phyloP scores from a whole-genome alignment of 495 filamentous ascomycete species.

The Glonium stellatum region DNA sequence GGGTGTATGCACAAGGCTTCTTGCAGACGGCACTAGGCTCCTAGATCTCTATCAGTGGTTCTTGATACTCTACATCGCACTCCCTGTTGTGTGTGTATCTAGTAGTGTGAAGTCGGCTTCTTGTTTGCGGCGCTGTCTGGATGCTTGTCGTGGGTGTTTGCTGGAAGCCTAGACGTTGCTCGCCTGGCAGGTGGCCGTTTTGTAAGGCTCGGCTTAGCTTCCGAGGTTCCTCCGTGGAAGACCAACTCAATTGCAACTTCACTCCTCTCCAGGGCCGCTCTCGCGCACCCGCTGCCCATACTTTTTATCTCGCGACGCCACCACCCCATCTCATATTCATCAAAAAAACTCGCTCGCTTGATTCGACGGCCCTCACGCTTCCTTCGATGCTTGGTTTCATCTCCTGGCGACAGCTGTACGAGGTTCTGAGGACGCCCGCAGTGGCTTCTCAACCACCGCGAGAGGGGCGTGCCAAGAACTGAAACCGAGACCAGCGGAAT shows the following conservation, averaged over 20 bases:
- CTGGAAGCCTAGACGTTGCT: not conserved
- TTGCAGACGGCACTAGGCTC: too few species aligned
- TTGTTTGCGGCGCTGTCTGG: not conserved
- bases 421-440: conserved; percentile 30
- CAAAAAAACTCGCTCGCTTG: conserved; percentile 22
- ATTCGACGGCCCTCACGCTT: conserved; percentile 18
- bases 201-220: not conserved
- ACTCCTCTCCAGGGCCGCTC: not conserved
- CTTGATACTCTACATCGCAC: too few species aligned
- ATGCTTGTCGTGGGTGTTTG: conserved; percentile 1
- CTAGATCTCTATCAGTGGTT: too few species aligned
- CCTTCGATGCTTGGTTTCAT: conserved; percentile 25
- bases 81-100: too few species aligned
- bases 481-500: conserved; percentile 20
- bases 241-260: not conserved
- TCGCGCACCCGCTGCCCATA: not conserved
- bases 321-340: conserved; percentile 28
- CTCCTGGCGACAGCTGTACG: conserved; percentile 25
- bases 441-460: conserved; percentile 9
- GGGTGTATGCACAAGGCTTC: too few species aligned
- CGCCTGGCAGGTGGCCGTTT: not conserved
- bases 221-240: not conserved
- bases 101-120: too few species aligned
- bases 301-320: not conserved
- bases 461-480: conserved; percentile 13